Conservation (phyloP, 2,329 filamentous ascomycete genomes). For the Allantophomopsis lycopodina region DNA sequence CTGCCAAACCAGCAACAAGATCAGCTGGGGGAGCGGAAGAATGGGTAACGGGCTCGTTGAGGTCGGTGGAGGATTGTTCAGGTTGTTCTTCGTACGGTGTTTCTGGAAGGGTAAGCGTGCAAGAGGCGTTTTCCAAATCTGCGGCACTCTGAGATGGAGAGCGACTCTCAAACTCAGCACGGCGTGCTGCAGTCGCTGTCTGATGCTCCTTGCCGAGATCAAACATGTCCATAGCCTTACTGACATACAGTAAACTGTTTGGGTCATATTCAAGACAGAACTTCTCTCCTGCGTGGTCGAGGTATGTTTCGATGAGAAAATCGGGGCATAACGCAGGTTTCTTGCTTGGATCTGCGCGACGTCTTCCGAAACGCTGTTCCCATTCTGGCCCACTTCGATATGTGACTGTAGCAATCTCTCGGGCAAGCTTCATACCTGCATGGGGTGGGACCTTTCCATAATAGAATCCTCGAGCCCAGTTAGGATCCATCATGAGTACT, state of each 20-base stretch:
- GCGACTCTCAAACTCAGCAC: slow-evolving; percentile 44
- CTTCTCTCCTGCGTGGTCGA: slow-evolving; percentile 96
- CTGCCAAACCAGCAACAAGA: slow-evolving; percentile 59
- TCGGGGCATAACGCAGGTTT: slow-evolving; percentile 92
- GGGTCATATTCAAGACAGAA: slow-evolving; percentile 95
- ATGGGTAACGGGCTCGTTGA: slow-evolving; percentile 16
- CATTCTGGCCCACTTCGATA: slow-evolving; percentile 95
- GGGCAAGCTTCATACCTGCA: slow-evolving; percentile 92
- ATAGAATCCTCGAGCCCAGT: slow-evolving; percentile 94
- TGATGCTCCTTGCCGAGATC: slow-evolving; percentile 70
- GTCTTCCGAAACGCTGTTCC: slow-evolving; percentile 85
- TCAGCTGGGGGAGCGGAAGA: slow-evolving; percentile 57
- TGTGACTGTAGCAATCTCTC: slow-evolving; percentile 94
- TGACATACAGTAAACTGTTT: slow-evolving; percentile 90
- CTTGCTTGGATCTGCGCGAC: slow-evolving; percentile 72
- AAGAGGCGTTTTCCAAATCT: slow-evolving; percentile 28
- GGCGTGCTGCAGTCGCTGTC: slow-evolving; percentile 42
- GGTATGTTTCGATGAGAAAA: slow-evolving; percentile 94
- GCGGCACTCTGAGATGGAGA: slow-evolving; percentile 29
- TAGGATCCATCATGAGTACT: slow-evolving; percentile 97
- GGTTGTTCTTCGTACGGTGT: slow-evolving; percentile 78
- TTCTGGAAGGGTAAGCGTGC: slow-evolving; percentile 72
- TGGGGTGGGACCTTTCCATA: slow-evolving; percentile 82
- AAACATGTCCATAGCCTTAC: slow-evolving; percentile 98
- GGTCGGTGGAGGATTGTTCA: slow-evolving; percentile 24